phyloP scores from a whole-genome alignment of 768 basidiomycete species.

The Ramaria sp. region DNA sequence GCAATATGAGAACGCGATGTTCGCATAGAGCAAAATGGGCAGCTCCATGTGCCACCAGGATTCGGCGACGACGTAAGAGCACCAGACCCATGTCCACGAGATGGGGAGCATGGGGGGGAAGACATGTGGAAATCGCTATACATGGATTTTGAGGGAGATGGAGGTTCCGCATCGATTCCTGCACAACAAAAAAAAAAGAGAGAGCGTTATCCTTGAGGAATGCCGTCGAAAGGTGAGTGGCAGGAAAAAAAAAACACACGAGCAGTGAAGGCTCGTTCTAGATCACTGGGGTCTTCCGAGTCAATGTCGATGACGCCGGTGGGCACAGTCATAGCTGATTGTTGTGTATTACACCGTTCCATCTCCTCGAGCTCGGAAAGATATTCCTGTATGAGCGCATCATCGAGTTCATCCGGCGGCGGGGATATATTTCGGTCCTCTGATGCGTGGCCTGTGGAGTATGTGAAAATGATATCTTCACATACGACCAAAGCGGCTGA shows the following conservation, averaged over 20 bases:
- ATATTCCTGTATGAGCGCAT: conserved; percentile 9
- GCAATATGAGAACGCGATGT: background rate
- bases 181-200: too few relatives aligned
- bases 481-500: background rate
- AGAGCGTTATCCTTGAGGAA: too few relatives aligned
- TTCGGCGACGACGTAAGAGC: background rate
- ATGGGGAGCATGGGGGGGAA: background rate
- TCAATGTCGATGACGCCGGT: conserved; percentile 2
- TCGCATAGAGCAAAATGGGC: conserved; percentile 1
- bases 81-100: background rate
- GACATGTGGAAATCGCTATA: conserved; percentile 5
- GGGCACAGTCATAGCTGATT: background rate
- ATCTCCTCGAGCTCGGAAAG: conserved; percentile 8
- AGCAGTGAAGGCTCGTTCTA: background rate
- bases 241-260: background rate
- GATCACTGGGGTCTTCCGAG: conserved; percentile 3
- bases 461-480: background rate
- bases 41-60: background rate
- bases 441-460: background rate
- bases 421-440: background rate
- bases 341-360: background rate
- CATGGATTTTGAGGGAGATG: conserved; percentile 2
- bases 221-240: background rate
- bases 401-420: background rate
- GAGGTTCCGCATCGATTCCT: background rate